Base-by-base conservation (phyloP, 2,329 filamentous ascomycete genomes). In the Colletotrichum destructivum region DNA sequence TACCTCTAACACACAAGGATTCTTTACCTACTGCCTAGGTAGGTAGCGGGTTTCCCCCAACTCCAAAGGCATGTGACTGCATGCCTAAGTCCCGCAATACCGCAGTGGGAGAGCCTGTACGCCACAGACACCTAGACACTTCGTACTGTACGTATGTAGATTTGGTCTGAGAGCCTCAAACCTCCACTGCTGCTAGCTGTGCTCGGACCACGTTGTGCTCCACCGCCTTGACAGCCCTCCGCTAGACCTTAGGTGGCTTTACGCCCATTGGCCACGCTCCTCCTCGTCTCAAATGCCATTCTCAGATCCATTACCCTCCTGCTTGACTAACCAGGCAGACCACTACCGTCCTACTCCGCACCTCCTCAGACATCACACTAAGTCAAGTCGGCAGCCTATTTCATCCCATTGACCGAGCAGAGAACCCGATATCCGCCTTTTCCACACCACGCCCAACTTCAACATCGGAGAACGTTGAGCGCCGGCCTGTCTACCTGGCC, bases 181-280 rank as follows among this genome's bases (percentile, higher is more conserved):
- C 63, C 31, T 31, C 63, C 40, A 67, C 55, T 47, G 8, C 21
- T 38, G 51, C 52, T 42, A 64, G 26, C 40, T 63, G 62, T 62
- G 62, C 62, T 66, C 38, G 47, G 67, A 42, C 55, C 67, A 66
- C 47, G 23, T n/a, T 35, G 21, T 60, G 44, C 44, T 64, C 51
- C 40, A 47, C 42, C 26, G 44, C 59, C 64, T 18, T 31, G 21
- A 38, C 11, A 9, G 31, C 16, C 46, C 46, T 35, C 31, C 46
- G 31, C 31, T 40, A 13, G 15, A 49, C 42, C 31, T 31, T 21
- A 49, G n/a, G 42, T 35, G 49, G 26, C 44, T 38, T 23, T n/a
- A 40, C 23, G 23, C 54, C 59, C 44, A 64, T 51, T 57, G 66
- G 66, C 42, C n/a, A 31, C 51, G 21, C 21, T 46, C 21, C 31